Percentiles rank a stretch among this genome's conserved stretches.
Conservation (phyloP, 495 filamentous ascomycete species). For the Aspergillus hancockii region DNA sequence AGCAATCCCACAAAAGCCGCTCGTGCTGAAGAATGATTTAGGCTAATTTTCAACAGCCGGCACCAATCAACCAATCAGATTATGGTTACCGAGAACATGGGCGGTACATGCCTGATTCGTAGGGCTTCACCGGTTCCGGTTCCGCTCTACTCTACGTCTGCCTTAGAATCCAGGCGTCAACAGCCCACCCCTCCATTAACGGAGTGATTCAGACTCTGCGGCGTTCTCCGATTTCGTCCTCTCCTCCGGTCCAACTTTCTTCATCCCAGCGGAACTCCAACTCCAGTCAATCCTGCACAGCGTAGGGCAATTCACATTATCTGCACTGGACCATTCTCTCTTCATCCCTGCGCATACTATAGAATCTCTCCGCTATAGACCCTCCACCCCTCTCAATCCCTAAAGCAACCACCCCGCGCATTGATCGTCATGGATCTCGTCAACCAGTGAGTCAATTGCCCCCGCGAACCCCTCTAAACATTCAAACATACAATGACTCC, state of each 20-base stretch:
- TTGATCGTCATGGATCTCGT: constrained; percentile 67
- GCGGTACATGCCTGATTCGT: neutral
- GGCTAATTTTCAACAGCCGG: neutral
- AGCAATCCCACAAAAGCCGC: too few species aligned
- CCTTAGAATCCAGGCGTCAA: neutral
- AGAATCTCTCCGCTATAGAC: neutral
- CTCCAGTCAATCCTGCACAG: neutral
- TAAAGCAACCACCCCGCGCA: constrained; percentile 29
- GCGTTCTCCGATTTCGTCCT: constrained; percentile 1
- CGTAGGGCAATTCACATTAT: neutral
- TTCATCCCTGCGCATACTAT: neutral
- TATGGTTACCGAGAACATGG: neutral
- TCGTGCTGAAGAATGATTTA: neutral
- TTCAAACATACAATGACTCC: neutral
- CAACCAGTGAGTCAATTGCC: constrained; percentile 66
- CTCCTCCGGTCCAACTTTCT: neutral
- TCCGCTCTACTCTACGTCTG: neutral
- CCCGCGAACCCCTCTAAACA: constrained; percentile 1
- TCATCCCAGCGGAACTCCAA: neutral
- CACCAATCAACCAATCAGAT: neutral
- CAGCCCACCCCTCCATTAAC: neutral
- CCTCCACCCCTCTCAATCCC: neutral
- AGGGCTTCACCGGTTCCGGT: neutral
- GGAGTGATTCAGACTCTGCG: neutral
- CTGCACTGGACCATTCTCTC: neutral